These are phyloP conservation scores for Digitaria exilis DNA, from an alignment of 202 grass and related monocot genomes.

Conservation along the genomic window DNA sequence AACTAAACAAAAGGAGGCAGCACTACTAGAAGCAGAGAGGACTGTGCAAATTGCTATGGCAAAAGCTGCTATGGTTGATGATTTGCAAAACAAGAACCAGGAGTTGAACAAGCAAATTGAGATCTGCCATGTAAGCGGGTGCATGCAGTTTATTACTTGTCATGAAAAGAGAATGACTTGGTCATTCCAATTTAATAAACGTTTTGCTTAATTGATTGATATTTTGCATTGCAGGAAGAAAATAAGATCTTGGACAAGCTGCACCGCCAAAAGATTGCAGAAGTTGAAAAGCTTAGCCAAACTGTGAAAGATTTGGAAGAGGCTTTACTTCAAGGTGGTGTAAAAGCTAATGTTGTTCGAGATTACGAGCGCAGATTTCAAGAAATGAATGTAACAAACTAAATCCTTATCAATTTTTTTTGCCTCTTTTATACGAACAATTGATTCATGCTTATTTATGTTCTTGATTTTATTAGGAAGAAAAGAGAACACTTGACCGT, in stretches of 20 bases:
- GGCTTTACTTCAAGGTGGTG: constrained; percentile 82
- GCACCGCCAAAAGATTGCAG: constrained; percentile 92
- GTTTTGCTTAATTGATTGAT: constrained; percentile 5
- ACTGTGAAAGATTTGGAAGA: constrained; percentile 95
- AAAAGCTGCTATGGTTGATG: constrained; percentile 97
- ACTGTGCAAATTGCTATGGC: constrained; percentile 87
- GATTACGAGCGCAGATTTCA: constrained; percentile 97
- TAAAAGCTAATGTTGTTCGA: constrained; percentile 93
- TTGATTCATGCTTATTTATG: constrained; percentile 37
- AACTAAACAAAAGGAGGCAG: constrained; percentile 97
- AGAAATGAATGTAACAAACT: constrained; percentile 92
- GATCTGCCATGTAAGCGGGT: constrained; percentile 84
- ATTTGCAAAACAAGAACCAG: constrained; percentile 97
- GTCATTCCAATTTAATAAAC: neutral
- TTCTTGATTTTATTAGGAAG: constrained; percentile 57
- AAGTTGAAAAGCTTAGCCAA: constrained; percentile 93
- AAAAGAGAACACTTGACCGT: constrained; percentile 90
- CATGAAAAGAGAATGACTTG: constrained; percentile 22
- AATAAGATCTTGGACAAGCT: constrained; percentile 98
- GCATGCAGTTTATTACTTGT: constrained; percentile 27
- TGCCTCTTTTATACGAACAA: neutral
- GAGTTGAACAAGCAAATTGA: constrained; percentile 99
- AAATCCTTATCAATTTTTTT: neutral
- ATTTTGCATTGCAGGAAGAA: constrained; percentile 78
- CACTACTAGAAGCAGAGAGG: constrained; percentile 88